These are phyloP conservation scores for Torulaspora maleeae DNA, from an alignment of 805 yeast genomes.

Conservation along the genomic window DNA sequence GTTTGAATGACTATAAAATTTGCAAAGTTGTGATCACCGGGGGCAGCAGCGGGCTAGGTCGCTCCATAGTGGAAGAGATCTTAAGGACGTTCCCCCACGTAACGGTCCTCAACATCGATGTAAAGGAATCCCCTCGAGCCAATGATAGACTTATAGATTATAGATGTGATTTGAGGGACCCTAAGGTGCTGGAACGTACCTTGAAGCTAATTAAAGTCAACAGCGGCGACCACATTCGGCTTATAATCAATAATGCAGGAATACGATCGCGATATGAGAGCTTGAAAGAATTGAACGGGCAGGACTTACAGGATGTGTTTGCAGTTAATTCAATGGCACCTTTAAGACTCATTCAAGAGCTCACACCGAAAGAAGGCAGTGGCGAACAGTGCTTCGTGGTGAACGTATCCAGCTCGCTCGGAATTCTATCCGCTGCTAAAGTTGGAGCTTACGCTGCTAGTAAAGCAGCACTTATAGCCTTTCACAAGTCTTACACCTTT, in stretches of 20 bases:
- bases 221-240: conserved; percentile 49
- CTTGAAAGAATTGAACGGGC: conserved; percentile 45
- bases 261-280: conserved; percentile 51
- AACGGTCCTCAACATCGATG: conserved; percentile 29
- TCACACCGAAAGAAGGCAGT: conserved; percentile 54
- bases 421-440: conserved; percentile 74
- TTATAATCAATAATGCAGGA: conserved; percentile 83
- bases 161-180: conserved; percentile 62
- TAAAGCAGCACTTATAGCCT: conserved; percentile 75
- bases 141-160: conserved; percentile 41
- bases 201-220: conserved; percentile 41
- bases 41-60: conserved; percentile 39
- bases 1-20: conserved; percentile 4
- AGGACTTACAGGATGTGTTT: conserved; percentile 53
- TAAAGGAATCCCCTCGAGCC: conserved; percentile 6
- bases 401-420: conserved; percentile 74
- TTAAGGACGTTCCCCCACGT: conserved; percentile 22
- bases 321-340: conserved; percentile 64
- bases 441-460: conserved; percentile 78
- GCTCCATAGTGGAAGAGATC: conserved; percentile 21
- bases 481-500: conserved; percentile 76
- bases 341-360: conserved; percentile 58
- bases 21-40: conserved; percentile 35
- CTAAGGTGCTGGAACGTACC: conserved; percentile 38
- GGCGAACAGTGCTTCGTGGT: conserved; percentile 64